These are phyloP conservation scores for Fusarium solani-melongenae DNA, from an alignment of 2,329 filamentous ascomycete species.

Conservation along the genomic window DNA sequence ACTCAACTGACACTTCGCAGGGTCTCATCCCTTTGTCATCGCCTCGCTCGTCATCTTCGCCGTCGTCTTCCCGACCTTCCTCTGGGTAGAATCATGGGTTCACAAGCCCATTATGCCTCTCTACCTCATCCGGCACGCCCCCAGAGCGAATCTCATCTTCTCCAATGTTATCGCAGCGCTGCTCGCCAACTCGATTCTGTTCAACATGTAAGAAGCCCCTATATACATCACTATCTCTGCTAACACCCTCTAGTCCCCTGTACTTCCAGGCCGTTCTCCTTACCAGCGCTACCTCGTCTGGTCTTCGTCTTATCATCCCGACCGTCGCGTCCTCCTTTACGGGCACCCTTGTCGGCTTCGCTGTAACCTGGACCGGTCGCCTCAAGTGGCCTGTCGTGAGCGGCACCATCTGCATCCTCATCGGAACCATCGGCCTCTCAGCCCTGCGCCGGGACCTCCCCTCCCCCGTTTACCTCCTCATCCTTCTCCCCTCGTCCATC, in stretches of 20 bases:
- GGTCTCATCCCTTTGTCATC: constrained; percentile 70
- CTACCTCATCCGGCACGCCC: constrained; percentile 59
- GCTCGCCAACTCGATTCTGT: constrained; percentile 66
- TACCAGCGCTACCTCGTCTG: constrained; percentile 75
- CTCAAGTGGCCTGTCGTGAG: constrained; percentile 69
- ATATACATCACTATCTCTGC: background rate
- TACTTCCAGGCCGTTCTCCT: constrained; percentile 82
- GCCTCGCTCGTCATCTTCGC: constrained; percentile 60
- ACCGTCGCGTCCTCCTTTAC: constrained; percentile 65
- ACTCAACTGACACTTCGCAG: constrained; percentile 43
- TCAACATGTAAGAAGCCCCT: constrained; percentile 63
- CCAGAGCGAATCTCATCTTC: constrained; percentile 68
- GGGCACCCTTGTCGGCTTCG: constrained; percentile 69
- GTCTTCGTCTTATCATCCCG: constrained; percentile 76
- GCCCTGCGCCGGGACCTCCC: constrained; percentile 64
- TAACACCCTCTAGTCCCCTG: constrained; percentile 62
- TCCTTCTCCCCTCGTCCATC: constrained; percentile 65
- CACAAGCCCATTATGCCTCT: constrained; percentile 70
- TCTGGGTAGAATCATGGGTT: constrained; percentile 63
- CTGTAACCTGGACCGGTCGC: constrained; percentile 68
- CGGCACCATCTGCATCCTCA: constrained; percentile 60
- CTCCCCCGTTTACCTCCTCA: constrained; percentile 63
- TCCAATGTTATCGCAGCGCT: constrained; percentile 64
- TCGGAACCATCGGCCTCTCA: constrained; percentile 63
- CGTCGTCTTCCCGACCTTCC: constrained; percentile 61